These are phyloP conservation scores for Suhomyces guaymorum DNA, from an alignment of 1,139 yeast species.

Conservation along the genomic window DNA sequence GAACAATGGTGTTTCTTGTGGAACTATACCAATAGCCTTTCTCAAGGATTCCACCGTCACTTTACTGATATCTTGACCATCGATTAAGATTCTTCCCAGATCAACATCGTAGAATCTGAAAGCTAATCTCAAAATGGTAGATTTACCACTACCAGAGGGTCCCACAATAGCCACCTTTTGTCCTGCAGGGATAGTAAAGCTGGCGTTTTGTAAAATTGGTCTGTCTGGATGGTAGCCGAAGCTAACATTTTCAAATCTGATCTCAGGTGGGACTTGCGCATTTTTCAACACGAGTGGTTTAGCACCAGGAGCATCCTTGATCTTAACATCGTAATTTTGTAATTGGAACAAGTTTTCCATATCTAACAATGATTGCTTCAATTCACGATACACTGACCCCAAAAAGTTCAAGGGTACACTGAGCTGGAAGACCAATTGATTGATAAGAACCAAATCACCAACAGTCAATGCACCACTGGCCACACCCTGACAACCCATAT, in stretches of 20 bases:
- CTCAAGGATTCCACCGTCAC: conserved; percentile 78
- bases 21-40: conserved; percentile 82
- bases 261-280: conserved; percentile 58
- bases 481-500: conserved; percentile 96
- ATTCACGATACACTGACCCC: conserved; percentile 93
- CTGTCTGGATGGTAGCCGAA: conserved; percentile 91
- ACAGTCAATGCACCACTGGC: conserved; percentile 80
- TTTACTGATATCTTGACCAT: conserved; percentile 84
- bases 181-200: conserved; percentile 89
- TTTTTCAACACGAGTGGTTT: conserved; percentile 52
- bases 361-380: conserved; percentile 87
- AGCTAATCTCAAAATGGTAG: conserved; percentile 79
- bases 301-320: conserved; percentile 63
- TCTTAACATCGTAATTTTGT: conserved; percentile 70
- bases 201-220: conserved; percentile 78
- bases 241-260: conserved; percentile 84
- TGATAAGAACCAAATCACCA: conserved; percentile 94
- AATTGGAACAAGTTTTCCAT: conserved; percentile 89
- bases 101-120: conserved; percentile 85
- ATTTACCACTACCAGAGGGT: conserved; percentile 93
- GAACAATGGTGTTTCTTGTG: conserved; percentile 96
- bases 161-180: conserved; percentile 91
- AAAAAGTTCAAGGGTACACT: conserved; percentile 92
- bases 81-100: conserved; percentile 75
- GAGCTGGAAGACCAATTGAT: conserved; percentile 92